Evolutionary conservation across 1,139 yeast species (phyloP), one percentile per base, ranked within the genome.

Genomic region (Hansenula lynferdii): DNA sequence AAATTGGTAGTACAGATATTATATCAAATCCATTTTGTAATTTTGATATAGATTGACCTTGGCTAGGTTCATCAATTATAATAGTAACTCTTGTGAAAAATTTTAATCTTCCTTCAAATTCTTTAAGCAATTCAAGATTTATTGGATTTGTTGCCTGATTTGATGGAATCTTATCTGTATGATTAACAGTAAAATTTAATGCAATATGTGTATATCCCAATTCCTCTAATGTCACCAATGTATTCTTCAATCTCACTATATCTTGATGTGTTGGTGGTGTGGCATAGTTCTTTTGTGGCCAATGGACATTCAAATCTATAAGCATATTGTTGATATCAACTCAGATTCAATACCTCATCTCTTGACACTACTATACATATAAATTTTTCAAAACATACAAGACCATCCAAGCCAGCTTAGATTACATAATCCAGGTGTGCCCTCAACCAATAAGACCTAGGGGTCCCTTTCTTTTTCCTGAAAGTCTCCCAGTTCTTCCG

Each of bases 271-370:
- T 55, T 1, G 78, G 73, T 22, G 61, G 58, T 11, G 62, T 49
- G 4, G 61, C 49, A 55, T 74, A 80, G 47, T 70, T 67, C 34
- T 60, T 56, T 38, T 70, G 75, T 1, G 96, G 95, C 92, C 95
- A 89, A 17, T 80, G 78, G 5, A 89, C 80, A 57, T 89, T 89
- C 45, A 89, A 67, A 62, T 89, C 97, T 47, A 77, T 81, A 45
- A 70, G 65, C 80, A 75, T 72, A 18, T 32, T 37, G 18, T 4
- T 12, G 5, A 16, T 29, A 18, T 19, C 7, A 12, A 7, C 16
- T 38, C n/a, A n/a, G n/a, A n/a, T n/a, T n/a, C 15, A 43, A 37
- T 38, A 40, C 26, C 31, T 28, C 20, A 17, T 10, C 20, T 20
- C 22, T n/a, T n/a, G n/a, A n/a, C n/a, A n/a, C n/a, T n/a, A n/a